Conservation (phyloP, 2,329 filamentous ascomycete genomes). For the Alternaria longipes region DNA sequence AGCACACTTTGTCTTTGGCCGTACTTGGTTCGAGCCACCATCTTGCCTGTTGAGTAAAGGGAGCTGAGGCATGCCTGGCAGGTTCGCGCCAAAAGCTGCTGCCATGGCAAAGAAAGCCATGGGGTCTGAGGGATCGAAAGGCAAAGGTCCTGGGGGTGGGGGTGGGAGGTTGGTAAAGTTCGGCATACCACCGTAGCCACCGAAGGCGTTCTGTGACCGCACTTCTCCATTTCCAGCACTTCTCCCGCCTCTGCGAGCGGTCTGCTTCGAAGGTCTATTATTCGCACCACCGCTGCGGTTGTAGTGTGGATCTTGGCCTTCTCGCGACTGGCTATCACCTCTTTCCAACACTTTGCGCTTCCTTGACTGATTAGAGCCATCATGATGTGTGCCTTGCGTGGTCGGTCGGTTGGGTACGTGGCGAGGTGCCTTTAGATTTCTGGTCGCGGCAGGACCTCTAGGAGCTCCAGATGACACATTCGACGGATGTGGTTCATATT, state of each 20-base stretch:
- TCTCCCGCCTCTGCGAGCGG: constrained; percentile 62
- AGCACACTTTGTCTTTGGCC: constrained; percentile 64
- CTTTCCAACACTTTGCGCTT: constrained; percentile 68
- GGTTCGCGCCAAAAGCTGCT: constrained; percentile 54
- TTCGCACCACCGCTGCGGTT: constrained; percentile 41
- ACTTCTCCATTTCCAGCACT: constrained; percentile 16
- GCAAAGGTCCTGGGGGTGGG: constrained; percentile 58
- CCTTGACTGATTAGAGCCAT: constrained; percentile 47
- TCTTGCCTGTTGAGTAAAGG: constrained; percentile 45
- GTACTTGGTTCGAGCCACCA: constrained; percentile 16
- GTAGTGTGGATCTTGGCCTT: constrained; percentile 54
- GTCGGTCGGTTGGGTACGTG: constrained; percentile 25
- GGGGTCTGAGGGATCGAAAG: constrained; percentile 68
- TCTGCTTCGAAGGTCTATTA: constrained; percentile 62
- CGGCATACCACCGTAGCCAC: constrained; percentile 21
- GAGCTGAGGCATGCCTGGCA: constrained; percentile 52
- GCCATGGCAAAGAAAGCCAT: constrained; percentile 72
- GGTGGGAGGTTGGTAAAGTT: constrained; percentile 47
- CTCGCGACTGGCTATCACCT: constrained; percentile 55
- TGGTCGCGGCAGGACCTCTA: constrained; percentile 32
- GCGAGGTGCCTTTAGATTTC: constrained; percentile 18
- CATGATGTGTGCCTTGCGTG: constrained; percentile 12
- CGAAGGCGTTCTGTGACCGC: constrained; percentile 16
- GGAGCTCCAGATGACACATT: constrained; percentile 34
- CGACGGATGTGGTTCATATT: constrained; percentile 29